A percentile compares a stretch with the other conserved stretches of the same genome.
These are phyloP conservation scores for Boletus barrowsii DNA, from an alignment of 768 basidiomycete genomes.

Conservation along the genomic window DNA sequence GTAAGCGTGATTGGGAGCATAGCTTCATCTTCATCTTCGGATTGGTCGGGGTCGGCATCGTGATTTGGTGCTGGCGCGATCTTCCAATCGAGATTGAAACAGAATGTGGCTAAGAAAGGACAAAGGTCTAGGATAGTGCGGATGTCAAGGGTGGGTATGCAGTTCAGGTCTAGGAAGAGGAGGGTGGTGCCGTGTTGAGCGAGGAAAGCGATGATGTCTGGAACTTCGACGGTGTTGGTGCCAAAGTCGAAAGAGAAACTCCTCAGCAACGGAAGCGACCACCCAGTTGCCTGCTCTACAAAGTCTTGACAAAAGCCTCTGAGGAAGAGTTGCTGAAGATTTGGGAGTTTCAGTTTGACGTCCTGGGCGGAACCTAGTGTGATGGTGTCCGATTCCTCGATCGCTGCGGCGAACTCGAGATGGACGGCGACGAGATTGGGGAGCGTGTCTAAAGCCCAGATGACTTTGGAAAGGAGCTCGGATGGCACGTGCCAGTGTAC, in stretches of 20 bases:
- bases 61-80: constrained; percentile 28
- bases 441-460: constrained; percentile 67
- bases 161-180: constrained; percentile 63
- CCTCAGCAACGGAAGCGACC: constrained; percentile 61
- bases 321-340: constrained; percentile 62
- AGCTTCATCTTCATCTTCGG: constrained; percentile 28
- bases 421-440: constrained; percentile 54
- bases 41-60: constrained; percentile 13
- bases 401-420: constrained; percentile 43
- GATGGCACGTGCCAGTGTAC: constrained; percentile 59
- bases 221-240: constrained; percentile 40
- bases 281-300: constrained; percentile 64
- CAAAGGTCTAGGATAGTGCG: constrained; percentile 60
- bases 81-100: constrained; percentile 77
- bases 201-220: constrained; percentile 62
- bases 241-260: constrained; percentile 54
- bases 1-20: constrained; percentile 39
- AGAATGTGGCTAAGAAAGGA: constrained; percentile 57
- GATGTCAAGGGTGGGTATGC: constrained; percentile 54
- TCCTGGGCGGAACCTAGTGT: constrained; percentile 61
- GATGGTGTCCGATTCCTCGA: constrained; percentile 41
- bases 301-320: constrained; percentile 61
- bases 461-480: constrained; percentile 58
- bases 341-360: constrained; percentile 49
- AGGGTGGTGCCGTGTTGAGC: constrained; percentile 54